Base-by-base conservation (phyloP, 768 basidiomycete species). In the Harrya chromipes region DNA sequence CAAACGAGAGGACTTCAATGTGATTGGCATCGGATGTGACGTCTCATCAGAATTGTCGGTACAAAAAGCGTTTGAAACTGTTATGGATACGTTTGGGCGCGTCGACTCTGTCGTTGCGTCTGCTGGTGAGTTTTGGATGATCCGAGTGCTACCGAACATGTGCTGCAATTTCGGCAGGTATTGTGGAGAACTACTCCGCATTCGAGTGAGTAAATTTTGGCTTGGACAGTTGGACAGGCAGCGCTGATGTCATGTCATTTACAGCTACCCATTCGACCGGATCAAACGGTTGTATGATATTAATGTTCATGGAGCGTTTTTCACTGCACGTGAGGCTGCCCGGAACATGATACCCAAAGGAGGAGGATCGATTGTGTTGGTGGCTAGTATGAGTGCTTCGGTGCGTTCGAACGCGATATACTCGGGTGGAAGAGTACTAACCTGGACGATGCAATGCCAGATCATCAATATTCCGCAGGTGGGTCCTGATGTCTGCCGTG, bases 301-400 rank as follows among this genome's bases (percentile, higher is more conserved):
- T 74, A 97, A 97, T 62, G 89, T 97, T 37, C 90, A 97, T 65
- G 94, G 94, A 47, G 83, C 84, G 13, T 94, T 90, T 74, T 95
- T 87, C 72, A 95, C 93, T n/a, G 95, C 95, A 10, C 85, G 95
- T 23, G 94, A 97, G 69, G 94, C 90, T 2, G 94, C 94, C 40
- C 85, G 86, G 56, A 76, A 81, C 70, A 97, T 97, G 95, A 87
- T 94, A 53, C 81, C 85, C 9, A 75, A 79, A 44, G 82, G 86
- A 16, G 79, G 79, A 33, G 91, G 93, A 0, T 85, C 84, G 48
- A 89, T 97, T 61, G 81, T 91, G 48, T 77, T 98, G 47, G 82
- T 98, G 49, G 82, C 87, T 6, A 90, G 87, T 60, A 97, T 97
- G 92, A 90, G 87, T 62, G 91, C 91, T 33, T 84, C 81, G 64